Base-by-base conservation (phyloP, 225 moss, liverwort and hornwort species). In the Rhytidiadelphus loreus region DNA sequence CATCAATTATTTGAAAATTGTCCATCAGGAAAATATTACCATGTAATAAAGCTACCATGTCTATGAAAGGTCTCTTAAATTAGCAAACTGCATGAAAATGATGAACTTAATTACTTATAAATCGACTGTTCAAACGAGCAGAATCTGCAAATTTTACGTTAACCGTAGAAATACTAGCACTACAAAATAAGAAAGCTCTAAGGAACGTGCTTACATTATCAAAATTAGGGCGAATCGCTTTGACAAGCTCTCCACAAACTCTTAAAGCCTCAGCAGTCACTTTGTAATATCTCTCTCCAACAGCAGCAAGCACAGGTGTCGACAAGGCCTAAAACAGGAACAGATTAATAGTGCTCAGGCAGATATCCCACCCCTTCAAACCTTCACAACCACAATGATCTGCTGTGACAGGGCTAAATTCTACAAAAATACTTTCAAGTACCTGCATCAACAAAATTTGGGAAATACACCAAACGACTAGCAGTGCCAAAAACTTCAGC, bases 181-280 rank as follows among this genome's bases (percentile, higher is more conserved):
- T 43, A 88, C 44, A 84, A 85, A 80, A 43, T 61, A 73, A 83
- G 80, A 41, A 72, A 65, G 83, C 65, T 23, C 32, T 53, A 70
- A 86, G 61, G 74, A 74, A 88, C 46, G 75, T 52, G 39, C 94
- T 93, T 95, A 98, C 97, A 86, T 73, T 92, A 77, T 96, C 94
- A 92, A 95, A 93, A 88, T 93, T 92, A 79, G 97, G 97, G 62
- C 99, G 96, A 82, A 99, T 95, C 77, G 96, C 97, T 92, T 99
- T 99, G n/a, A 99, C 99, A 84, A 99, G 96, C 93, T 99, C 99
- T 83, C 99, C 99, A 88, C 97, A 97, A 88, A 99, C 97, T 90
- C 97, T 93, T 65, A 99, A 91, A 90, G 99, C 99, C 91, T 99
- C 97, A 86, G 99, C 97, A 82, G 99, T 99, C 70, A 99, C 99